Evolutionary conservation across 2,329 filamentous ascomycete species (phyloP).

Genomic region (Xylariaceae sp.): DNA sequence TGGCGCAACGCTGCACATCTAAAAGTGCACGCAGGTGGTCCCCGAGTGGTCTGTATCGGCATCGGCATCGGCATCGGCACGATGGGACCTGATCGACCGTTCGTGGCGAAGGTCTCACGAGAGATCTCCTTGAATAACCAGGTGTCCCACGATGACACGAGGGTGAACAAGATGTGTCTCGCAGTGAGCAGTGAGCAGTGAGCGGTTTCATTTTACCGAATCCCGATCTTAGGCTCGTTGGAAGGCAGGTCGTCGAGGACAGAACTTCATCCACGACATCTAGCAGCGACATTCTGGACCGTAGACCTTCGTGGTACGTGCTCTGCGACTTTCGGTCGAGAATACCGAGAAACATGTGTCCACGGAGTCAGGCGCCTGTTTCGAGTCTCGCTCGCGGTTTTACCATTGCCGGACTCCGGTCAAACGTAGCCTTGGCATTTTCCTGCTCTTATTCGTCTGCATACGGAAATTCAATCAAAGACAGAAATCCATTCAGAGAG

Average conservation of each 20-base stretch:
- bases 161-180: background rate
- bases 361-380: background rate
- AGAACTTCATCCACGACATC: background rate
- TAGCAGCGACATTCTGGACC: background rate
- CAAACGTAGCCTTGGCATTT: background rate
- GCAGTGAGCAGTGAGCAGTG: background rate
- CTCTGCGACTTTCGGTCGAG: background rate
- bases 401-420: background rate
- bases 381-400: background rate
- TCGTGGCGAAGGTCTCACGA: background rate
- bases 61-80: too few relatives aligned
- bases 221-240: background rate
- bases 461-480: background rate
- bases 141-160: background rate
- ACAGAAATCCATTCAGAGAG: background rate
- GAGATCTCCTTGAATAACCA: background rate
- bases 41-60: background rate
- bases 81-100: background rate
- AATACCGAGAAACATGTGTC: background rate
- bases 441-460: background rate
- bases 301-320: background rate
- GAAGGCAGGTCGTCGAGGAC: background rate
- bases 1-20: slow-evolving; percentile 3
- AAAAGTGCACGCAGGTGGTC: background rate
- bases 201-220: too few relatives aligned